phyloP scores from a whole-genome alignment of 768 basidiomycete genomes.

The Phaeolepiota aurea region DNA sequence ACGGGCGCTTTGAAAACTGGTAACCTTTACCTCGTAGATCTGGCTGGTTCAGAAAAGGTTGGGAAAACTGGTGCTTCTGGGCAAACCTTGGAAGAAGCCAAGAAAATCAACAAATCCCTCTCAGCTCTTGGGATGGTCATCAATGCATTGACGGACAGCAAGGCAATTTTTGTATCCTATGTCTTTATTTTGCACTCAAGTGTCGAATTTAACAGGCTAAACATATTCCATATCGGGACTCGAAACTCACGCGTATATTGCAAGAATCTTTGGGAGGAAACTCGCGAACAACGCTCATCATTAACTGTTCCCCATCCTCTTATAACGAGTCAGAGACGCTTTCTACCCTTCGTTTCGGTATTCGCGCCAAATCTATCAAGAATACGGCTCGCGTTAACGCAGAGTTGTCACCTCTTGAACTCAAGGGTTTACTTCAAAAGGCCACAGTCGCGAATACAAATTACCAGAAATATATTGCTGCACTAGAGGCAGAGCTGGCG shows the following conservation, averaged over 20 bases:
- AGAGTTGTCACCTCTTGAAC: slow-evolving; percentile 91
- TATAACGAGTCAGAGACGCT: slow-evolving; percentile 98
- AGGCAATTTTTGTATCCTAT: slow-evolving; percentile 44
- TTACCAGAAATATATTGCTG: slow-evolving; percentile 79
- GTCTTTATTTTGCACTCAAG: background rate
- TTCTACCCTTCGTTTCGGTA: slow-evolving; percentile 96
- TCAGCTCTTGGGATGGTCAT: slow-evolving; percentile 99
- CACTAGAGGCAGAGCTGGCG: slow-evolving; percentile 85
- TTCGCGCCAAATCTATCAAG: slow-evolving; percentile 99
- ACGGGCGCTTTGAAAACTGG: slow-evolving; percentile 94
- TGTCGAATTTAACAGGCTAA: slow-evolving; percentile 52
- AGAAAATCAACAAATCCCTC: slow-evolving; percentile 99
- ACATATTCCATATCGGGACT: slow-evolving; percentile 97
- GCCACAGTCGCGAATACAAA: slow-evolving; percentile 79
- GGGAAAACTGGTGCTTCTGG: slow-evolving; percentile 99
- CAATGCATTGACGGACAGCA: slow-evolving; percentile 93
- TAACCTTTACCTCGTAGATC: slow-evolving; percentile 93
- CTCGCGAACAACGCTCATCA: slow-evolving; percentile 94
- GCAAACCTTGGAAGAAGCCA: slow-evolving; percentile 97
- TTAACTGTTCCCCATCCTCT: slow-evolving; percentile 96
- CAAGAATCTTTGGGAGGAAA: slow-evolving; percentile 98
- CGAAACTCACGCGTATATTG: slow-evolving; percentile 95
- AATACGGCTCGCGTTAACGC: slow-evolving; percentile 98
- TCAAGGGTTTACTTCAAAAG: slow-evolving; percentile 87
- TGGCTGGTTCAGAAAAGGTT: slow-evolving; percentile 98